Evolutionary conservation across 2,329 filamentous ascomycete genomes (phyloP).

Genomic region (Lasiodiplodia sp.): DNA sequence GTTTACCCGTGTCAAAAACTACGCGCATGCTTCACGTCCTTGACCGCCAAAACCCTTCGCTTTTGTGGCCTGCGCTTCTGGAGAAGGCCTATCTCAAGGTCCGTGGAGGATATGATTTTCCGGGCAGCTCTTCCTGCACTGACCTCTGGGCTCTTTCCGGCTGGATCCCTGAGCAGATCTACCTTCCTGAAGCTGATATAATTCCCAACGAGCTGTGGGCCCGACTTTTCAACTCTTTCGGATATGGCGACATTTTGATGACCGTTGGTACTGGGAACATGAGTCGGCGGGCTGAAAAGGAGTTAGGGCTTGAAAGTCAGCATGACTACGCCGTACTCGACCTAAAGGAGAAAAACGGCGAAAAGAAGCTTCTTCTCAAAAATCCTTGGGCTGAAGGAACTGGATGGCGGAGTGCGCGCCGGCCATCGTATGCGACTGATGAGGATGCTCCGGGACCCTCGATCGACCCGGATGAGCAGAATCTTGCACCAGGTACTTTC

Average conservation of each 20-base stretch:
- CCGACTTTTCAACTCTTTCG: constrained; percentile 76
- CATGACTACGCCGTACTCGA: constrained; percentile 95
- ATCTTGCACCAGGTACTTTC: constrained; percentile 73
- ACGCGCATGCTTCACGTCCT: constrained; percentile 83
- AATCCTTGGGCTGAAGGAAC: constrained; percentile 93
- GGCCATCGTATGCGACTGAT: not conserved
- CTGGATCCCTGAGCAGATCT: constrained; percentile 96
- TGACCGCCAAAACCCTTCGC: constrained; percentile 79
- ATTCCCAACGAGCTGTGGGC: constrained; percentile 80
- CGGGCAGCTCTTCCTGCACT: constrained; percentile 95
- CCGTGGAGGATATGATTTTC: constrained; percentile 95
- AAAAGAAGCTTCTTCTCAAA: constrained; percentile 80
- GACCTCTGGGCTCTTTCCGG: constrained; percentile 92
- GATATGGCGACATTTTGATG: constrained; percentile 80
- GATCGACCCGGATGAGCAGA: not conserved
- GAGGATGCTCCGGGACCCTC: not conserved
- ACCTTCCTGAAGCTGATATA: constrained; percentile 59
- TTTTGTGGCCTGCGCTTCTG: constrained; percentile 89
- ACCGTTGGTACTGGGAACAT: constrained; percentile 91
- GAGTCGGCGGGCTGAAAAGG: constrained; percentile 76
- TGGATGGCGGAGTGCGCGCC: constrained; percentile 67
- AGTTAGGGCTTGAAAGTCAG: constrained; percentile 82
- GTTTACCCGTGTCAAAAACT: constrained; percentile 78
- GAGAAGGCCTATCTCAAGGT: constrained; percentile 98
- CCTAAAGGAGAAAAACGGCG: constrained; percentile 69